Base-by-base conservation (phyloP, 192 early-diverging fungal genomes). In the Backusella mclennaniae region DNA sequence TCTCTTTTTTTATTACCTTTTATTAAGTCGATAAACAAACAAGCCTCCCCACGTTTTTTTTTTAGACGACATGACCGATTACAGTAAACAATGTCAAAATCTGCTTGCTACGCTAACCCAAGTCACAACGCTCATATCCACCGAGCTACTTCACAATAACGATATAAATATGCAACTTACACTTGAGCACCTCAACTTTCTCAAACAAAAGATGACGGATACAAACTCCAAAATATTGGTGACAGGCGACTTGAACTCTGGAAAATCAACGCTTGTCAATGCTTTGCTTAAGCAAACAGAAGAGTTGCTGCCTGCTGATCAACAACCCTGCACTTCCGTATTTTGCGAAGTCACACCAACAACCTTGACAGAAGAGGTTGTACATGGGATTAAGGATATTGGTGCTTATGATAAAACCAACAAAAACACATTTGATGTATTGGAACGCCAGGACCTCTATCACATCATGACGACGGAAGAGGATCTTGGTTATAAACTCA, bases 261-360 rank as follows among this genome's bases (percentile, higher is more conserved):
- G 97, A 52, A 99, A 99, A 84, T 93, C 91, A 29, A 98, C 96
- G 2, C 93, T 99, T 71, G 96, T 99, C 29, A 99, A 99, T 73
- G 93, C 96, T 17, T 84, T 99, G 42, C 86, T 99, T 59, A 89
- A 95, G 35, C 86, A 92, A 63, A 26, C 33, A 6, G 29, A 23
- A 4, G 92, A 95, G 52, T 88, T 98, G 21, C 87, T 98, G 39
- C 97, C 97, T 1, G 89, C 90, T 66, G 96, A 99, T 84, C 96
- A 99, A 84, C 96, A 99, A 81, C 97, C 97, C 17, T 97, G 96
- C 86, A 99, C 96, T 1, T 93, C 94, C 71, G 83, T 96, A 41
- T 98, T 99, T 85, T 93, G 92, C 76, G 97, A 99, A 81, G 96
- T 99, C 6, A 85, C 98, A 23, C 94, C 96, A 80, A 85, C 87